Evolutionary conservation across 73 alveolate species (phyloP), one percentile per base, ranked within the genome.

Genomic region (Urostyla sp.): DNA sequence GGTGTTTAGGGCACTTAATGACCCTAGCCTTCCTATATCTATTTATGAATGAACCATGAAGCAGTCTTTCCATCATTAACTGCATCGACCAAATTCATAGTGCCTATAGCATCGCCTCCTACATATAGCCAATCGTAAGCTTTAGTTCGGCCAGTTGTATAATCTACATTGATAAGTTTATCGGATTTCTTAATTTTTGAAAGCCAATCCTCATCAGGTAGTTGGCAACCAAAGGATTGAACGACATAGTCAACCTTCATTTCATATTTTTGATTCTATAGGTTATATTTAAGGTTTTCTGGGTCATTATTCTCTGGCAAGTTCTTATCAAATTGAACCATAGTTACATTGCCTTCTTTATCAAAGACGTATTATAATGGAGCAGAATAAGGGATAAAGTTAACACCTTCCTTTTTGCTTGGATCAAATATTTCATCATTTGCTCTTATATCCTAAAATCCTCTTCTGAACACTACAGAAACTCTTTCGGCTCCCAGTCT

Each of bases 401-500:
- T 85, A 18, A 85, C 80, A n/a, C 93, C 93, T 43, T 85, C 93
- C 26, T 80, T 58, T 49, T 75, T 56, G 3, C 90, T 82, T 34
- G 93, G 93, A 10, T 78, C 82, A 13, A 85, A 63, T 10, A 85
- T 85, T 36, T 87, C 94, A 46, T 87, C 94, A 46, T 83, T 84
- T 46, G 94, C 94, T 72, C 94, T 83, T 5, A 85, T 66, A 46
- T 85, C 93, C 32, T 80, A 38, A 80, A 67, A 85, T 35, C 92
- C 95, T 66, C 98, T 85, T 67, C 98, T 84, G 75, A 90, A 91
- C 45, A 82, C 86, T 16, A 91, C 93, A 23, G 94, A 78, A 23
- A 92, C 95, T 77, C 94, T 61, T 34, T 91, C 89, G 35, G 98
- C 98, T 0, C 98, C 98, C 13, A 77, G 78, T 61, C 97, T 89